Base-by-base conservation (phyloP, 805 yeast species). In the Lipomyces yamadae region DNA sequence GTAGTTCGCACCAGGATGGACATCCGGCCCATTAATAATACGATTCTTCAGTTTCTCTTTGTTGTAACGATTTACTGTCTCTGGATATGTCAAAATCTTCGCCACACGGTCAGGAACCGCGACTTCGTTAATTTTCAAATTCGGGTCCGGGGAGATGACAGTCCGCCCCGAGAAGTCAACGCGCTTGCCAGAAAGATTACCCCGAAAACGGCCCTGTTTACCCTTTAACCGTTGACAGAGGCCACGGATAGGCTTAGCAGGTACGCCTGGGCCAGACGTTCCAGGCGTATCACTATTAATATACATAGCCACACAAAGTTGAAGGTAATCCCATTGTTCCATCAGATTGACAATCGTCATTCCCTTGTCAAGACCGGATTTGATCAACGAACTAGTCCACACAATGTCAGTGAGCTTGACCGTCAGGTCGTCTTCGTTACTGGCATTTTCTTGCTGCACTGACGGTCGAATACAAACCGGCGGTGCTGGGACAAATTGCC, bases 391-490 rank as follows among this genome's bases (percentile, higher is more conserved):
- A n/a, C 95, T 89, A 0, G 97, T 92, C 96, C 97, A 94, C 34
- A 93, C 98, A 69, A 95, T 91, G 79, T 95, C 99, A 0, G 98
- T 92, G 66, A 95, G 81, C 76, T 95, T 95, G 39, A 93, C 97
- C 0, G 99, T 95, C 71, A 95, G 81, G 79, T 96, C 99, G 79
- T 95, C 99, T 80, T 95, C 99, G 78, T 95, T 95, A 24, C 96
- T 89, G 39, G 96, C 95, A 4, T 88, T 85, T 72, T 90, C 96
- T 76, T 91, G 92, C 93, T 91, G 92, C 37, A 95, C 98, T 3
- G 98, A 93, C 2, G 99, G 99, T 72, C 99, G 86, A 64, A 95
- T 95, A 83, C 99, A 95, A 24, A 96, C 98, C 0, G 99, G 99
- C 0, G 99, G 99, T 0, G 98, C 98, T 0, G 99, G 99, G 63